These are phyloP conservation scores for Pistacia integerrima DNA, from an alignment of 345 rosid genomes.

Conservation along the genomic window DNA sequence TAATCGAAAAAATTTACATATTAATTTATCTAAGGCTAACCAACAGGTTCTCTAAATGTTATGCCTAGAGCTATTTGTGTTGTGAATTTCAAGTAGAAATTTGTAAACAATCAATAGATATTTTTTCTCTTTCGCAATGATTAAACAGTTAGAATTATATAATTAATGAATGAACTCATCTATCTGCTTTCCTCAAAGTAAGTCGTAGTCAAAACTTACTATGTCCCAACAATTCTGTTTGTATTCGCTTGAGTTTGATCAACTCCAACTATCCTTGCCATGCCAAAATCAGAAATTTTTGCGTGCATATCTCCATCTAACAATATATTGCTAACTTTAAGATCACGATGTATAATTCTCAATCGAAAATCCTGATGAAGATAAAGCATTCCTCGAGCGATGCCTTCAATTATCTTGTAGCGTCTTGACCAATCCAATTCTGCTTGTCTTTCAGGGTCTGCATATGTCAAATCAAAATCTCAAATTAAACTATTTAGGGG, in stretches of 20 bases:
- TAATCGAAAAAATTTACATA: no score
- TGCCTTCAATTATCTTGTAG: conserved; percentile 9
- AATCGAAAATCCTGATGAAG: not conserved
- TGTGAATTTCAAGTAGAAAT: no score
- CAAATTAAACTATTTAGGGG: no score
- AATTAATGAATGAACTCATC: not conserved
- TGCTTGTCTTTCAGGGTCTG: not conserved
- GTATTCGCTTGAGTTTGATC: conserved; percentile 44
- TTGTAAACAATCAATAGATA: no score
- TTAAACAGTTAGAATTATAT: not conserved
- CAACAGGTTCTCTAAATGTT: no score
- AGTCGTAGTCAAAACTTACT: conserved; percentile 23
- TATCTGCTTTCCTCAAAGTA: no score
- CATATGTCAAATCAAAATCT: not conserved
- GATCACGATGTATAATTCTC: conserved; percentile 7
- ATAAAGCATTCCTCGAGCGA: conserved; percentile 7
- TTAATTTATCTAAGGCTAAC: no score
- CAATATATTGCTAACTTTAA: not conserved
- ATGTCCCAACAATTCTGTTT: conserved; percentile 36
- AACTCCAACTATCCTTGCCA: conserved; percentile 39
- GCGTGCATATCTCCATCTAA: conserved; percentile 1
- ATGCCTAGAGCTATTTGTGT: no score
- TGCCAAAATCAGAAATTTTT: conserved; percentile 47
- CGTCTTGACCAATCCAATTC: conserved; percentile 1
- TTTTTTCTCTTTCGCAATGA: not conserved